Evolutionary conservation across 2,329 filamentous ascomycete species (phyloP).

Genomic region (Diplodia corticola): DNA sequence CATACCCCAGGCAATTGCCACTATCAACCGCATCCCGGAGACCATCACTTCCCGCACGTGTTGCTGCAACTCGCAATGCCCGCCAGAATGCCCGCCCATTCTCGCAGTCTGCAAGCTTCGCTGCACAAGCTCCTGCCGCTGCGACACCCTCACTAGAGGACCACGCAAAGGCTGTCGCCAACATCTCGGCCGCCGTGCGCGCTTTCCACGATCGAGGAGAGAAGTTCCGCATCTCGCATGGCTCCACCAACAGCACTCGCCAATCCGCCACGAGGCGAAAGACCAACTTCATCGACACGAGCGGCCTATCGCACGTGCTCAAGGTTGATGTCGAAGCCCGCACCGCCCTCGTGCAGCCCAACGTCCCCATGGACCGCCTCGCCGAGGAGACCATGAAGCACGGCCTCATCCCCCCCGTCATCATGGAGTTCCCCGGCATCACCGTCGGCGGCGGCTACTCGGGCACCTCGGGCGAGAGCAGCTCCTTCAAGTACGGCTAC

Average conservation of each 20-base stretch:
- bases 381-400: slow-evolving; percentile 58
- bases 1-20: background rate
- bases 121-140: background rate
- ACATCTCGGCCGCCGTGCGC: slow-evolving; percentile 49
- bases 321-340: slow-evolving; percentile 54
- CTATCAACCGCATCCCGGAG: background rate
- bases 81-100: background rate
- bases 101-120: background rate
- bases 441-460: slow-evolving; percentile 69
- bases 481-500: slow-evolving; percentile 66
- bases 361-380: slow-evolving; percentile 67
- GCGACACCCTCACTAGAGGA: slow-evolving; percentile 35
- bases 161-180: slow-evolving; percentile 47
- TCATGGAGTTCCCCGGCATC: slow-evolving; percentile 73
- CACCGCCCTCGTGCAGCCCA: slow-evolving; percentile 68
- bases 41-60: slow-evolving; percentile 5
- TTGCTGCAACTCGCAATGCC: background rate
- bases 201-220: slow-evolving; percentile 53
- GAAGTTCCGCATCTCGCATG: slow-evolving; percentile 75
- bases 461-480: slow-evolving; percentile 68
- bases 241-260: slow-evolving; percentile 75
- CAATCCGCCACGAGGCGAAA: slow-evolving; percentile 37
- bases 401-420: slow-evolving; percentile 63
- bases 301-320: slow-evolving; percentile 62
- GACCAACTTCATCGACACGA: slow-evolving; percentile 67